Base-by-base conservation (phyloP, 2,329 filamentous ascomycete genomes). In the Cladosporium colombiae region DNA sequence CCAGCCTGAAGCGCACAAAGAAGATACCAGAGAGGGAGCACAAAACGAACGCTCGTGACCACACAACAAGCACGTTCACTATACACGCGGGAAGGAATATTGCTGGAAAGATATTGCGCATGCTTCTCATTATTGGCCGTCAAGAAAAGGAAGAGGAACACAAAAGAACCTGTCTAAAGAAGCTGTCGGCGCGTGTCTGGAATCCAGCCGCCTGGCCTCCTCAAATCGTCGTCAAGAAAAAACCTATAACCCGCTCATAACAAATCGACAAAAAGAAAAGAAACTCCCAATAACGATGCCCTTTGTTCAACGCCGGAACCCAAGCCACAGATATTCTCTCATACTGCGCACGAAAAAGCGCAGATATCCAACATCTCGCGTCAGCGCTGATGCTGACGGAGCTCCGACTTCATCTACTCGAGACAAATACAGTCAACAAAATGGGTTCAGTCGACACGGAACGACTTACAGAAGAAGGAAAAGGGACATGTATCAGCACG, bases 1-100 rank as follows among this genome's bases (percentile, higher is more conserved):
- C 72, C 86, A 89, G 58, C 81, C 81, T 14, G 77, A 78, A 37
- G 31, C 55, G 31, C 55, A 55, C 10, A 78, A 78, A 62, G 73
- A 76, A 31, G 76, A 76, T 13, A 64, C 66, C 61, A 73, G 70
- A 53, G 72, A 71, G 57, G 72, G 69, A 23, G 70, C 71, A 16
- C 69, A 66, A 23, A 52, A 60, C 40, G 63, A 65, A 21, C 57
- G 63, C 18, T 60, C 33, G 52, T 60, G 25, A 57, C 3, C n/a
- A 57, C 11, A 55, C 40, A n/a, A 46, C n/a, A 46, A 46, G n/a
- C 40, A 46, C n/a, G 13, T 21, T 46, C 8, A 25, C 11, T 5
- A 10, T 27, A 53, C 23, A 18, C 25, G 18, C 16, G 44, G 35
- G 35, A 40, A 46, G 37, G 23, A 46, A 33, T 13, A 21, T 5